Conservation (phyloP, 495 filamentous ascomycete genomes). For the Trichocladium antarcticum region DNA sequence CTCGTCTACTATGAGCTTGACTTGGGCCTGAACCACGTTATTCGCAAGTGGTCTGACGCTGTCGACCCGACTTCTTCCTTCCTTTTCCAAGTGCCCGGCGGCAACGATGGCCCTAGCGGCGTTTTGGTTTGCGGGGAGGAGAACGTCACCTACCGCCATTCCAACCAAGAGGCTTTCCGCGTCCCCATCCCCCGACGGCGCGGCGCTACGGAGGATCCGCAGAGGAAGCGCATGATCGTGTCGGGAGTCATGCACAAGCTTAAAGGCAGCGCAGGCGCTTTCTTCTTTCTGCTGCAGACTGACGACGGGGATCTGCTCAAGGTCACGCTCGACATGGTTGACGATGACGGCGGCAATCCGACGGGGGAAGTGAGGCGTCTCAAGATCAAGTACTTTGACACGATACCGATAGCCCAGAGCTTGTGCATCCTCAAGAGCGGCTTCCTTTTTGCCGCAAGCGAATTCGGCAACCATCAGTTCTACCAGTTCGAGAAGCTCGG, state of each 20-base stretch:
- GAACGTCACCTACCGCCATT: constrained; percentile 87
- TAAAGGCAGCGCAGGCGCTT: constrained; percentile 66
- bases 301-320: constrained; percentile 98
- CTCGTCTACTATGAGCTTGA: constrained; percentile 97
- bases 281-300: constrained; percentile 92
- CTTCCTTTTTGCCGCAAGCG: constrained; percentile 85
- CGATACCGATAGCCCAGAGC: constrained; percentile 74
- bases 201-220: constrained; percentile 82
- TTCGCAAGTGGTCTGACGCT: constrained; percentile 86
- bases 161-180: constrained; percentile 78
- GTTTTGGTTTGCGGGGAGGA: constrained; percentile 92
- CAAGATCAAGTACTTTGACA: constrained; percentile 97
- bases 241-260: constrained; percentile 94
- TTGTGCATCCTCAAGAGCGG: constrained; percentile 91
- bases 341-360: constrained; percentile 64
- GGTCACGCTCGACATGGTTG: constrained; percentile 79
- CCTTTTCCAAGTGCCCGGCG: constrained; percentile 92
- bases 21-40: constrained; percentile 91
- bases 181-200: constrained; percentile 79
- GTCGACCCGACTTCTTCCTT: constrained; percentile 85
- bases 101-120: constrained; percentile 85
- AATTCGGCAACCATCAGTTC: constrained; percentile 86
- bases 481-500: constrained; percentile 97
- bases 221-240: constrained; percentile 74
- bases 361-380: constrained; percentile 64